Base-by-base conservation (phyloP, 2,329 filamentous ascomycete genomes). In the Tolypocladium album region DNA sequence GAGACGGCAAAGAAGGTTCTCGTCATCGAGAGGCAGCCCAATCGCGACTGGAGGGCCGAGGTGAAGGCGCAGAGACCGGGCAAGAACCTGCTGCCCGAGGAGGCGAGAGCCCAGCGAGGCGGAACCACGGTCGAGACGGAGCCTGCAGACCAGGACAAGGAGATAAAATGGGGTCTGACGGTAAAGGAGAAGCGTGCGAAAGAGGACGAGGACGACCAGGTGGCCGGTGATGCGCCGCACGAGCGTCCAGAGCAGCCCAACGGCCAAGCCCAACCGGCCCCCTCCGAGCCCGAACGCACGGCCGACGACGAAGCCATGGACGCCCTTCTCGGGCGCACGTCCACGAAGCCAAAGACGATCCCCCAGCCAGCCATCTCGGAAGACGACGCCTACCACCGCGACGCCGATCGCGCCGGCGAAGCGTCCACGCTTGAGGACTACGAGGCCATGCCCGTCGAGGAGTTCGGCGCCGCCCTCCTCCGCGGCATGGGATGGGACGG, bases 401-500 rank as follows among this genome's bases (percentile, higher is more conserved):
- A 93, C 70, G 82, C 92, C 38, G 79, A 82, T 15, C 77, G 82
- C 34, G 88, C 91, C 1, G 92, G 91, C 1, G 88, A 91, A 27
- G 80, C 84, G 38, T 87, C 91, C 4, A 89, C 86, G 0, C 77
- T 96, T 22, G 89, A 90, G 40, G 90, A 94, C 68, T 97, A 97
- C 75, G 88, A 89, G 61, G 86, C 88, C 15, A 88, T 96, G 63
- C 93, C 94, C 0, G 91, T 97, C 20, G 93, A 97, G 66, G 92
- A 97, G 67, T 99, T 97, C 65, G 94, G 94, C 9, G 89, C 92
- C 22, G 92, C 92, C 0, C 80, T 97, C 64, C 80, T 99, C 42
- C 86, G 92, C 39, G 92, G 92, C 12, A 97, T 97, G 89, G 94
- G 94, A 11, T 97, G 93, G 92, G 92, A 97, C 78, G 88, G 75